These are phyloP conservation scores for Wickerhamomyces bovis DNA, from an alignment of 805 yeast species.

Conservation along the genomic window DNA sequence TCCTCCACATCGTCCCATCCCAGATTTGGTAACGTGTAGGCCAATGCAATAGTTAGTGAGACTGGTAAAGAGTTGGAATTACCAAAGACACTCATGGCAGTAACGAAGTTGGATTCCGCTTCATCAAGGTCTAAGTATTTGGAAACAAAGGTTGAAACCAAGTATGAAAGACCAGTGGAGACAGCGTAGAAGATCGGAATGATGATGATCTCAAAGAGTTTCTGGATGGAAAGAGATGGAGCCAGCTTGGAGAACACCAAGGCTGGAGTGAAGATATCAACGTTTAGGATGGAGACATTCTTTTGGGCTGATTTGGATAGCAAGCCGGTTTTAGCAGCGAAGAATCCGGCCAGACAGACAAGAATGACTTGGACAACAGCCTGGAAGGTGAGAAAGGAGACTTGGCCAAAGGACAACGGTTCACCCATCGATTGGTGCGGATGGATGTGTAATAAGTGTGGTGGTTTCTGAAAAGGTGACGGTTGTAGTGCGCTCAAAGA, in stretches of 20 bases:
- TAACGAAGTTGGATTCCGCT: constrained; percentile 82
- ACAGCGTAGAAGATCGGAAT: constrained; percentile 83
- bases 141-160: constrained; percentile 54
- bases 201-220: constrained; percentile 71
- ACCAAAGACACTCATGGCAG: constrained; percentile 96
- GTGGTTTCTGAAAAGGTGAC: not conserved
- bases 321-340: constrained; percentile 71
- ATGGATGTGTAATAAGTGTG: not conserved
- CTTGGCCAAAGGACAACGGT: constrained; percentile 17
- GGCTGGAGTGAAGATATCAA: constrained; percentile 91
- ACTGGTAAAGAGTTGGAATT: constrained; percentile 94
- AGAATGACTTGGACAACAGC: constrained; percentile 88
- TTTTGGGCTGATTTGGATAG: constrained; percentile 72
- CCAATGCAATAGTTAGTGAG: constrained; percentile 73
- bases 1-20: constrained; percentile 68
- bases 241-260: constrained; percentile 82
- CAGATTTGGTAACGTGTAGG: constrained; percentile 68
- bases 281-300: constrained; percentile 69
- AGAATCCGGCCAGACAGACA: constrained; percentile 79
- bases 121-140: constrained; percentile 51
- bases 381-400: constrained; percentile 70
- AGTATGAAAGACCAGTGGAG: constrained; percentile 70
- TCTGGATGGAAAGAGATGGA: constrained; percentile 60
- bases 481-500: not conserved
- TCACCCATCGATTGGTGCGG: not conserved